phyloP scores from a whole-genome alignment of 495 filamentous ascomycete species.

The Delitschia confertaspora region DNA sequence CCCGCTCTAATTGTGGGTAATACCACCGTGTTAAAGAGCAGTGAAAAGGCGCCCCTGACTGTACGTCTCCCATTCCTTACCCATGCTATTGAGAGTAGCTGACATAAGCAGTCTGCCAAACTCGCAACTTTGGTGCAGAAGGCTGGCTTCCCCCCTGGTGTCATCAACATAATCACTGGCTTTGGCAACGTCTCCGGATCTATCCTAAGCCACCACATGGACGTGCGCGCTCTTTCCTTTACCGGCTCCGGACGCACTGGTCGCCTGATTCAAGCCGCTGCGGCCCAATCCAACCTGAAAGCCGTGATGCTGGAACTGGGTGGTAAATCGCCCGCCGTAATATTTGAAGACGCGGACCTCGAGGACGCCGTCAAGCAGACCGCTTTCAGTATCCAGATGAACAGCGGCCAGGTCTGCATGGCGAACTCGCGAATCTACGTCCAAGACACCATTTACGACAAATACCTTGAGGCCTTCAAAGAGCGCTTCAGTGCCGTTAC shows the following conservation, averaged over 20 bases:
- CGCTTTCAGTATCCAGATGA: constrained; percentile 20
- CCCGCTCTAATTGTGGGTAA: constrained; percentile 34
- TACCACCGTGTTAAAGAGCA: constrained; percentile 34
- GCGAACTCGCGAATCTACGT: constrained; percentile 36
- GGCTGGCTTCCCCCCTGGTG: constrained; percentile 35
- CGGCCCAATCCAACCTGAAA: constrained; percentile 35
- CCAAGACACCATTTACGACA: constrained; percentile 32
- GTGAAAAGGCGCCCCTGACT: constrained; percentile 35
- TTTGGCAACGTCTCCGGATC: constrained; percentile 30
- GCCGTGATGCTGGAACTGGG: constrained; percentile 35
- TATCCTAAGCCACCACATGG: constrained; percentile 30
- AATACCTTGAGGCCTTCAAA: constrained; percentile 31
- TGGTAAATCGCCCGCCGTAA: constrained; percentile 33
- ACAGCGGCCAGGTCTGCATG: constrained; percentile 33
- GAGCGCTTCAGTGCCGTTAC: constrained; percentile 17
- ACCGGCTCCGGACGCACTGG: constrained; percentile 29
- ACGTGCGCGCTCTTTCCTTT: constrained; percentile 27
- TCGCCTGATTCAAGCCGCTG: constrained; percentile 18
- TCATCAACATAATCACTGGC: constrained; percentile 35
- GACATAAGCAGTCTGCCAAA: constrained; percentile 25
- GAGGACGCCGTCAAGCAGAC: constrained; percentile 29
- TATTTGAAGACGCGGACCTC: constrained; percentile 36
- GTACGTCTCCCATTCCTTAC: constrained; percentile 8
- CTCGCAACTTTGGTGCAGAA: constrained; percentile 30
- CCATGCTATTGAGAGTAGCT: background rate